Evolutionary conservation across 306 rosid genomes (phyloP).

Genomic region (Ormosia emarginata): DNA sequence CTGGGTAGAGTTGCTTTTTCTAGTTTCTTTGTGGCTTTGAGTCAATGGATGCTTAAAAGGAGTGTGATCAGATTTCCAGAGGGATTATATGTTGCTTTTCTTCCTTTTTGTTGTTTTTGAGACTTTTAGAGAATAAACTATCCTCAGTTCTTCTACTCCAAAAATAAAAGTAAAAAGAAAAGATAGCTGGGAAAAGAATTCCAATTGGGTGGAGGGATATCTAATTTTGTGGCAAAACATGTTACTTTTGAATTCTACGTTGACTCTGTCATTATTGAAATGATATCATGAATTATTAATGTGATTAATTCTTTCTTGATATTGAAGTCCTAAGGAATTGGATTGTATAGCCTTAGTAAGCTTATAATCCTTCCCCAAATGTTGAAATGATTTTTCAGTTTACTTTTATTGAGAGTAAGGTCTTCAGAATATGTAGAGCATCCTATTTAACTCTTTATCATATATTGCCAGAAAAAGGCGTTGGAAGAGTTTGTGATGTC

Average conservation of each 20-base stretch:
- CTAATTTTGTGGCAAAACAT: background rate
- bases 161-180: background rate
- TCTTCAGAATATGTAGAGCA: constrained; percentile 2
- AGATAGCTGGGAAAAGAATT: background rate
- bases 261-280: background rate
- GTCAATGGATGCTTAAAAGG: background rate
- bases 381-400: background rate
- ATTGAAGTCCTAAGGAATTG: constrained; percentile 10
- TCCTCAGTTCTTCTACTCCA: background rate
- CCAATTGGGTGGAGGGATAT: background rate
- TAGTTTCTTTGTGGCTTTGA: background rate
- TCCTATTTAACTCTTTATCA: constrained; percentile 26
- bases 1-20: background rate
- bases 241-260: background rate
- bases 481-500: constrained; percentile 73
- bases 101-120: background rate
- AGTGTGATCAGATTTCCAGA: background rate
- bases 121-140: background rate
- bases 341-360: constrained; percentile 13
- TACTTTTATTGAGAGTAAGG: constrained; percentile 8
- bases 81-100: background rate
- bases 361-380: constrained; percentile 12
- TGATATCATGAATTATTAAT: background rate
- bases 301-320: background rate
- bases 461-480: constrained; percentile 62